Conservation (phyloP, 73 alveolate genomes). For the Uronychia binucleata region DNA sequence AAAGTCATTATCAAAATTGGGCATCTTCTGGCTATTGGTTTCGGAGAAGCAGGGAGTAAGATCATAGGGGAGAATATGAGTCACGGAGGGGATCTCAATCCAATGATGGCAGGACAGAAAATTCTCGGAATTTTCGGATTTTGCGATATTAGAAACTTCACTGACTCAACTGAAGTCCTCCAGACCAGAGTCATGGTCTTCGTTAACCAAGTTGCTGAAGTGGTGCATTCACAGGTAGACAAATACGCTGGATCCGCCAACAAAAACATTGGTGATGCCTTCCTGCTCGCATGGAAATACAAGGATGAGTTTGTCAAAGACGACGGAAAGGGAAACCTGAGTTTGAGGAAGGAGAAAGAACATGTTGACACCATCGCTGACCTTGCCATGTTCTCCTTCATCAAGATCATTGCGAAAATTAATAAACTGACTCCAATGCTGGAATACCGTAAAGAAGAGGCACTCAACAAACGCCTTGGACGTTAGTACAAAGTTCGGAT, state of each 20-base stretch:
- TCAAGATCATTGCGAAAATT: slow-evolving; percentile 88
- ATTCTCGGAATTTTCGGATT: slow-evolving; percentile 89
- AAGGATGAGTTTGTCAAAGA: slow-evolving; percentile 51
- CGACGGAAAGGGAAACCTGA: slow-evolving; percentile 32
- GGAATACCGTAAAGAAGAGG: slow-evolving; percentile 80
- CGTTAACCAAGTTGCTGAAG: slow-evolving; percentile 88
- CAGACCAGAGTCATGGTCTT: slow-evolving; percentile 77
- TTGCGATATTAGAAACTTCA: slow-evolving; percentile 88
- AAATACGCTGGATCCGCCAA: slow-evolving; percentile 91
- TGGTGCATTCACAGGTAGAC: slow-evolving; percentile 83
- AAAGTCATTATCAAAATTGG: slow-evolving; percentile 3
- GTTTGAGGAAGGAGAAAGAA: slow-evolving; percentile 46
- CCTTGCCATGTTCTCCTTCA: slow-evolving; percentile 81
- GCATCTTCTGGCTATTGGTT: slow-evolving; percentile 8
- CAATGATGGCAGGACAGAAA: slow-evolving; percentile 61
- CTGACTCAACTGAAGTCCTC: slow-evolving; percentile 89
- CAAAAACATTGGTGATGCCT: slow-evolving; percentile 96
- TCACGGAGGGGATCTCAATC: slow-evolving; percentile 7
- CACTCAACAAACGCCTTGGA: slow-evolving; percentile 44
- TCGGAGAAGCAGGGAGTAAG: slow-evolving; percentile 33
- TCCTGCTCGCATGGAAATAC: slow-evolving; percentile 88
- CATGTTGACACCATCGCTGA: slow-evolving; percentile 67
- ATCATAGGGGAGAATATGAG: slow-evolving; percentile 39
- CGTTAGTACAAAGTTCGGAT: slow-evolving; percentile 75
- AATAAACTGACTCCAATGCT: slow-evolving; percentile 81